Evolutionary conservation across 371 early-diverging fungal genomes (phyloP), one percentile per base, ranked within the genome.

Genomic region (Chytridium lagenaria): DNA sequence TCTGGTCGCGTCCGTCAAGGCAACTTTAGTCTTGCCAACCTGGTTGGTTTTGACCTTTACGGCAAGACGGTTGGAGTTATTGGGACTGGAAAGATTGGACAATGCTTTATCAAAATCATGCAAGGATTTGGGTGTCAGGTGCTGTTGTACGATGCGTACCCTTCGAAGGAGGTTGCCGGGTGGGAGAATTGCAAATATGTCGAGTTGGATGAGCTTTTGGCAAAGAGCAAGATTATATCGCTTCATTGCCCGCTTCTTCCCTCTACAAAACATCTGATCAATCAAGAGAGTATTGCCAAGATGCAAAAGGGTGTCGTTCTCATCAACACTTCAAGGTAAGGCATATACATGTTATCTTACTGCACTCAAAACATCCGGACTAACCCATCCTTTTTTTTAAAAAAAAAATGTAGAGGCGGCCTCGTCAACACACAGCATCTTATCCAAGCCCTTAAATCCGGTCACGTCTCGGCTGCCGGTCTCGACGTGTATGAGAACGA

Each of bases 401-500:
- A n/a, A 26, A 26, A n/a, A 33, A 63, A 63, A 7, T 7, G 12
- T 63, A 61, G 71, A 5, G 85, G 85, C 30, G 79, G 75, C 31
- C 70, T 85, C n/a, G 66, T 85, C 67, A 68, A 85, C 66, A 82
- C 85, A 28, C 28, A 40, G 33, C 81, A 59, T 26, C 67, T 85
- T 26, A 78, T 85, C 36, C 70, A 73, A 16, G 83, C 67, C 23
- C 64, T 85, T 37, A 84, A 85, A 73, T 63, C 70, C 0, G 79
- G 83, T 23, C 70, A 79, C 40, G 71, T 85, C 40, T 75, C 83
- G 16, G 67, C 59, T 1, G 81, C 82, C 28, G 82, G 85, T 30
- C 73, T 85, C 39, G 85, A 85, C 73, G 85, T 85, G n/a, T 83
- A 83, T 67, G 85, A 85, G 79, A 84, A 85, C 31, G 87, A 84